Conservation (phyloP, 345 rosid genomes). For the Carallia pectinifolia region DNA sequence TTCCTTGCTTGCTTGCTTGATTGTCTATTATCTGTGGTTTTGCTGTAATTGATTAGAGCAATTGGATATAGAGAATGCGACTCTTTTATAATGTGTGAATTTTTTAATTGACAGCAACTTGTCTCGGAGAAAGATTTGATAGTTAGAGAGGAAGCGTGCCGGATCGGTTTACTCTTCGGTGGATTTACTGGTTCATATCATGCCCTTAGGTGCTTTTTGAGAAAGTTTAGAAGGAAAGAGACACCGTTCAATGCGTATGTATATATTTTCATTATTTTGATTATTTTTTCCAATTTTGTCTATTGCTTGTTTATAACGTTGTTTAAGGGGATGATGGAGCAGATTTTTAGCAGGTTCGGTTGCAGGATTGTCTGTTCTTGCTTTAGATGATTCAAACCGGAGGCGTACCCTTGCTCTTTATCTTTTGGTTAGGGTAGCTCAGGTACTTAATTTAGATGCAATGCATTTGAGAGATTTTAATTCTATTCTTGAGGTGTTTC, state of each 20-base stretch:
- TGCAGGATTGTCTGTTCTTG: constrained; percentile 93
- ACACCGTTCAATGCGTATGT: constrained; percentile 83
- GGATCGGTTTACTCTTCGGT: constrained; percentile 88
- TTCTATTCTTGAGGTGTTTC: too few species aligned
- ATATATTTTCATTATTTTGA: neutral
- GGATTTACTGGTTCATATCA: constrained; percentile 98
- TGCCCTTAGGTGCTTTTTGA: constrained; percentile 76
- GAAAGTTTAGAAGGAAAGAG: constrained; percentile 89
- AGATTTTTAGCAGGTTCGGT: constrained; percentile 98
- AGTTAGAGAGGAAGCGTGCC: constrained; percentile 98
- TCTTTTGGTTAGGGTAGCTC: constrained; percentile 89
- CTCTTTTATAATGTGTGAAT: constrained; percentile 3
- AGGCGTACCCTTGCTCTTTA: constrained; percentile 96
- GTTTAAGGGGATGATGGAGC: constrained; percentile 82
- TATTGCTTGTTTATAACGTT: constrained; percentile 52
- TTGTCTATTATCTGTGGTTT: too few species aligned
- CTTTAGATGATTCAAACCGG: constrained; percentile 85
- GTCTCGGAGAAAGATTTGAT: constrained; percentile 97
- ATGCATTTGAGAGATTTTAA: too few species aligned
- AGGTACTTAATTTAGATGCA: constrained; percentile 41
- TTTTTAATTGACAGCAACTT: constrained; percentile 62
- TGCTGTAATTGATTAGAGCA: too few species aligned
- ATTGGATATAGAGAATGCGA: too few species aligned
- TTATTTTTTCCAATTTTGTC: constrained; percentile 4
- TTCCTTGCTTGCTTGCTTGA: too few species aligned